These are phyloP conservation scores for Sugiyamaella xylanicola DNA, from an alignment of 1,139 yeast genomes.

Conservation along the genomic window DNA sequence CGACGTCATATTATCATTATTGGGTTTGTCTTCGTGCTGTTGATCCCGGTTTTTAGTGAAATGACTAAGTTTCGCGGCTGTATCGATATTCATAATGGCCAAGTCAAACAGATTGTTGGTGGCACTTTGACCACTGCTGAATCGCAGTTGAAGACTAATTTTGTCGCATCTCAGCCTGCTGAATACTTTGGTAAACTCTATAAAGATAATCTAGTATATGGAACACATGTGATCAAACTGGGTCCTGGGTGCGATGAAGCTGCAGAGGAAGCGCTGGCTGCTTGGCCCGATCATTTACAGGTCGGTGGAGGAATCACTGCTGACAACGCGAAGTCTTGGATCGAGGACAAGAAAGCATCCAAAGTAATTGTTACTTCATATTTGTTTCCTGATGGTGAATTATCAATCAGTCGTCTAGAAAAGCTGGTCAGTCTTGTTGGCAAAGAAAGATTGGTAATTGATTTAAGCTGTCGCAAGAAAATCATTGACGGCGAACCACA, in stretches of 20 bases:
- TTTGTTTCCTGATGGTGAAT: conserved; percentile 67
- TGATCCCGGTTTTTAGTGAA: too few species aligned
- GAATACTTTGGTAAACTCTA: conserved; percentile 78
- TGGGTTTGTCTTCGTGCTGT: too few species aligned
- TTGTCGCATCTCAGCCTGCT: conserved; percentile 75
- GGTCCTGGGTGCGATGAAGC: conserved; percentile 86
- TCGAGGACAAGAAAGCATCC: conserved; percentile 60
- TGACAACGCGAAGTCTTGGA: conserved; percentile 75
- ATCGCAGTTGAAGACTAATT: conserved; percentile 64
- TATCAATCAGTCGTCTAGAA: conserved; percentile 58
- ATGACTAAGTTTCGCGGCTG: conserved; percentile 95
- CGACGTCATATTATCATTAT: too few species aligned
- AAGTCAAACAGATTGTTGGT: conserved; percentile 96
- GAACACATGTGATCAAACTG: conserved; percentile 91
- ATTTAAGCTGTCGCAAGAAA: conserved; percentile 70
- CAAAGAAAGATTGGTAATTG: conserved; percentile 72
- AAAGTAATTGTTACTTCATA: conserved; percentile 93
- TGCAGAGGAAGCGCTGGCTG: conserved; percentile 69
- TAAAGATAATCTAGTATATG: conserved; percentile 54
- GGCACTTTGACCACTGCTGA: conserved; percentile 64
- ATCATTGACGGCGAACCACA: conserved; percentile 37
- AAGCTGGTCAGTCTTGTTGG: conserved; percentile 58
- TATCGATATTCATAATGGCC: conserved; percentile 91
- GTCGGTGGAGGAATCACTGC: conserved; percentile 90
- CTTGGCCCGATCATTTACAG: conserved; percentile 78